Conservation (phyloP, 192 early-diverging fungal species). For the Spizellomyces punctatus region DNA sequence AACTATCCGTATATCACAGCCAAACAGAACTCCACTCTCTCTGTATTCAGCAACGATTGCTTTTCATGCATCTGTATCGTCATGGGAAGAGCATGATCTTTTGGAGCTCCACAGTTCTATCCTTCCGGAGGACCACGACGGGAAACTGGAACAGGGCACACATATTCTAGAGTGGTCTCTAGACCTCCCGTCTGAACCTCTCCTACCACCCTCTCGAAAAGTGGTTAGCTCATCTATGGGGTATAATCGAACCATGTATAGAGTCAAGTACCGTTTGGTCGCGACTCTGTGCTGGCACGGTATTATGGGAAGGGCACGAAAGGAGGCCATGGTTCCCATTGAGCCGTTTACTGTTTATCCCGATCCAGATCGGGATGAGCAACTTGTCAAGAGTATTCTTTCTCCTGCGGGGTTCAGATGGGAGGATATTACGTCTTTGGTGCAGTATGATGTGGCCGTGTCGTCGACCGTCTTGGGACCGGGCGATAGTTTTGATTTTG, state of each 20-base stretch:
- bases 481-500: constrained; percentile 17
- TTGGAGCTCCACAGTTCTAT: constrained; percentile 12
- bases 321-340: constrained; percentile 11
- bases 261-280: constrained; percentile 17
- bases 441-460: constrained; percentile 23
- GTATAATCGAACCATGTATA: constrained; percentile 8
- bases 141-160: constrained; percentile 3
- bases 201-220: constrained; percentile 26
- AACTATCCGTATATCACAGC: constrained; percentile 4
- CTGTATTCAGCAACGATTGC: constrained; percentile 3
- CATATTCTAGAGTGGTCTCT: constrained; percentile 20
- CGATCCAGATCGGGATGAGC: constrained; percentile 4
- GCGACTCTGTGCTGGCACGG: constrained; percentile 4
- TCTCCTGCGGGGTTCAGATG: background rate
- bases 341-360: constrained; percentile 26
- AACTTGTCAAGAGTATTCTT: background rate
- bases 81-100: constrained; percentile 5
- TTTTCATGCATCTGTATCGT: constrained; percentile 5
- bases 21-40: constrained; percentile 1
- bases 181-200: constrained; percentile 12
- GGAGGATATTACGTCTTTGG: constrained; percentile 7
- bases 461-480: constrained; percentile 19
- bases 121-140: constrained; percentile 15
- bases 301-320: constrained; percentile 6
- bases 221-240: background rate